A percentile compares a stretch with the other conserved stretches of the same genome.
Conservation (phyloP, 768 basidiomycete species). For the Phaeotremella skinneri region DNA sequence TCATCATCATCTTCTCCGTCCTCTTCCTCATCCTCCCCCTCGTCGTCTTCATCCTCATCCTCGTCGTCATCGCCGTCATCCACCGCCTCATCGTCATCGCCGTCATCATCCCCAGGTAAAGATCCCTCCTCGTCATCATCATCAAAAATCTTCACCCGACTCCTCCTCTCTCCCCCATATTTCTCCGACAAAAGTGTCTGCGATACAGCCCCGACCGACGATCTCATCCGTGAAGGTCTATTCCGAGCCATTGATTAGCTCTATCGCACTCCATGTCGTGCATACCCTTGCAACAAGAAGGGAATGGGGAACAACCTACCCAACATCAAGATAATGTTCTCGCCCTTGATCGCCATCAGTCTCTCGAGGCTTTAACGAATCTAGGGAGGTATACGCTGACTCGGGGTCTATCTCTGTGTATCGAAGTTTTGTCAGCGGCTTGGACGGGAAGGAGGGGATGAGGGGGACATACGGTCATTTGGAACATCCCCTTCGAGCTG, state of each 20-base stretch:
- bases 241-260: conserved; percentile 12
- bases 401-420: conserved; percentile 71
- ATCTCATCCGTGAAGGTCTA: conserved; percentile 7
- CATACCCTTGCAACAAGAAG: conserved; percentile 63
- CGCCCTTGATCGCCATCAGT: conserved; percentile 55
- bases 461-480: no score
- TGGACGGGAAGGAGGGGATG: conserved; percentile 7
- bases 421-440: conserved; percentile 6
- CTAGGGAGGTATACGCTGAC: conserved; percentile 58
- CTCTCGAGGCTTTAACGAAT: conserved; percentile 51
- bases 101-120: conserved; percentile 53
- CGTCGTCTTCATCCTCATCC: conserved; percentile 43
- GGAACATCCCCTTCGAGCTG: conserved; percentile 71
- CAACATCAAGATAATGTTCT: conserved; percentile 82
- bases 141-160: conserved; percentile 58
- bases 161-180: conserved; percentile 68
- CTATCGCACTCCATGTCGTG: conserved; percentile 57
- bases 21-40: conserved; percentile 23
- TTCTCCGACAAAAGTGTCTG: conserved; percentile 64
- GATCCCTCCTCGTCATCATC: conserved; percentile 42
- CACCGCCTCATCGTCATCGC: conserved; percentile 50
- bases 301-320: conserved; percentile 75
- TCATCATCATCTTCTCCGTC: conserved; percentile 16
- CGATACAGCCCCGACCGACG: background rate
- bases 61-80: conserved; percentile 37